Percentiles rank a stretch among this genome's conserved stretches.
Conservation (phyloP, 1,139 yeast genomes). For the Ashbya aceris region DNA sequence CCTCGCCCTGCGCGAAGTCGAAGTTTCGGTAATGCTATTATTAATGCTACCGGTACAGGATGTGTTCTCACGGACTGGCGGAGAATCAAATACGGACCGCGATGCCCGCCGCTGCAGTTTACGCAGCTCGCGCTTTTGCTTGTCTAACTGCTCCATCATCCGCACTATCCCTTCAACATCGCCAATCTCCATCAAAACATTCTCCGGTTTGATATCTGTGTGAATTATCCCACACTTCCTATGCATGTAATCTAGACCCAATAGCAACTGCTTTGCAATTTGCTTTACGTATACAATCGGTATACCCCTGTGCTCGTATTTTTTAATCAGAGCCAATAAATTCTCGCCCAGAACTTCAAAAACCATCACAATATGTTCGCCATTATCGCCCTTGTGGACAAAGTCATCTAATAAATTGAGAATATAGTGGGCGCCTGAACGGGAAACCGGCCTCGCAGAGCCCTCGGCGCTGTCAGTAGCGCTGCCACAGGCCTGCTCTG, state of each 20-base stretch:
- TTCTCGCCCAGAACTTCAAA: slow-evolving; percentile 79
- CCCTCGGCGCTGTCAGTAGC: not conserved
- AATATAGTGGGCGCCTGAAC: slow-evolving; percentile 52
- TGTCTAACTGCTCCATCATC: slow-evolving; percentile 48
- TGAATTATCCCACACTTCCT: slow-evolving; percentile 69
- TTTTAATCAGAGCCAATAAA: slow-evolving; percentile 52
- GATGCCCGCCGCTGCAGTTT: slow-evolving; percentile 31
- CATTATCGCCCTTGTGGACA: slow-evolving; percentile 63
- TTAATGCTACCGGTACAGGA: slow-evolving; percentile 1
- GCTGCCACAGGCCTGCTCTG: too few relatives aligned
- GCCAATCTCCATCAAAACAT: slow-evolving; percentile 62
- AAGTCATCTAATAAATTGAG: slow-evolving; percentile 60
- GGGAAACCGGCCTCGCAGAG: not conserved
- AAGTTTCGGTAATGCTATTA: slow-evolving; percentile 2
- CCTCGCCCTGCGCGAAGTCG: slow-evolving; percentile 43
- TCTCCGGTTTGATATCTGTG: slow-evolving; percentile 75
- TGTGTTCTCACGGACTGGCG: slow-evolving; percentile 8
- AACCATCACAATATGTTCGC: slow-evolving; percentile 70
- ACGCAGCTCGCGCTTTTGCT: slow-evolving; percentile 37
- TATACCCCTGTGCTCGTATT: slow-evolving; percentile 58
- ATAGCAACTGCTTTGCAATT: slow-evolving; percentile 57
- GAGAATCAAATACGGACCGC: slow-evolving; percentile 10
- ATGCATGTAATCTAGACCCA: slow-evolving; percentile 64
- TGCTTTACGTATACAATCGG: slow-evolving; percentile 66
- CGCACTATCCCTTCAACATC: slow-evolving; percentile 61